Evolutionary conservation across 371 early-diverging fungal species (phyloP).

Genomic region (Mucor mucedo): DNA sequence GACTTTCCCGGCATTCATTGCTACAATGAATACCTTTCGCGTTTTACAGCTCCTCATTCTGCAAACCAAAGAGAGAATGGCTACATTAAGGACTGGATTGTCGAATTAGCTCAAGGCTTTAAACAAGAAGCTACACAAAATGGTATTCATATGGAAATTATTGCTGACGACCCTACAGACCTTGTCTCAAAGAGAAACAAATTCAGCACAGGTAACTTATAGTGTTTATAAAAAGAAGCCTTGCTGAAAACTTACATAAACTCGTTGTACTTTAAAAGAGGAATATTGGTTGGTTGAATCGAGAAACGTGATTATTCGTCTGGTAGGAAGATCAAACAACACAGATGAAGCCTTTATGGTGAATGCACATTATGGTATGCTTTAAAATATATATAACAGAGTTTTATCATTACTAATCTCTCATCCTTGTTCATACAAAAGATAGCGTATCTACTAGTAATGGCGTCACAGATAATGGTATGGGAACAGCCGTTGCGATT

Average conservation of each 20-base stretch:
- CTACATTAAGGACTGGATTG: constrained; percentile 44
- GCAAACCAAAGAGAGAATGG: constrained; percentile 56
- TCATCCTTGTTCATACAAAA: constrained; percentile 15
- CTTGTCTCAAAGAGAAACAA: constrained; percentile 30
- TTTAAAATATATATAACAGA: neutral
- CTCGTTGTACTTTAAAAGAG: constrained; percentile 21
- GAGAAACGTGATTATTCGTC: constrained; percentile 37
- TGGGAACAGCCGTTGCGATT: constrained; percentile 72
- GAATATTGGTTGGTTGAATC: constrained; percentile 59
- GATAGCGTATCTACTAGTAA: constrained; percentile 74
- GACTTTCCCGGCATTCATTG: constrained; percentile 59
- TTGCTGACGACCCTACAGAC: constrained; percentile 47
- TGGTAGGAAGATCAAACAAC: constrained; percentile 29
- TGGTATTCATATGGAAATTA: constrained; percentile 51
- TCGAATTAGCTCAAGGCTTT: constrained; percentile 40
- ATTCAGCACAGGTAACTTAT: constrained; percentile 34
- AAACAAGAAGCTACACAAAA: constrained; percentile 42
- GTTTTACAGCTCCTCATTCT: constrained; percentile 60
- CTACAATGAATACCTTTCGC: constrained; percentile 54
- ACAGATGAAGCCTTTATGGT: constrained; percentile 48
- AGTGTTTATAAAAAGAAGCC: too few species aligned
- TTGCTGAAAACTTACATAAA: too few species aligned
- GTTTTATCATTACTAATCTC: neutral
- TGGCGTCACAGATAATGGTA: constrained; percentile 86
- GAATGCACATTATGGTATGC: constrained; percentile 59